Evolutionary conservation across 441 rosid species (phyloP).

Genomic region (Raphanus hybrid): DNA sequence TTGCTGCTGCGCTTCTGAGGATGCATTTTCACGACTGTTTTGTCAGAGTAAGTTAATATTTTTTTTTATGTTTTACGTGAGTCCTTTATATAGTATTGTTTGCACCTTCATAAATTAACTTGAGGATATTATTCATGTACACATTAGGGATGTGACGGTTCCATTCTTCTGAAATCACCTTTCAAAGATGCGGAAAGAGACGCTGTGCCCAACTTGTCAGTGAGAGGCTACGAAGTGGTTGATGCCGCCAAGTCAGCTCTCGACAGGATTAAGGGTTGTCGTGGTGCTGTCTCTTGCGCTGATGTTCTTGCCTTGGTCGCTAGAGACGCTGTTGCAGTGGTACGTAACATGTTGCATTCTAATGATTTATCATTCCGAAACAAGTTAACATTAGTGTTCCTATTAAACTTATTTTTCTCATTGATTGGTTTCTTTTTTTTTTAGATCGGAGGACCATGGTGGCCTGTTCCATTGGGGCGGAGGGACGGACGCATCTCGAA

Average conservation of each 20-base stretch:
- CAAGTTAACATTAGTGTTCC: too few relatives aligned
- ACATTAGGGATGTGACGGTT: slow-evolving; percentile 52
- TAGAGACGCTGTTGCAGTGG: slow-evolving; percentile 57
- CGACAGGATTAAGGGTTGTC: slow-evolving; percentile 56
- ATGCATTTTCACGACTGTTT: slow-evolving; percentile 77
- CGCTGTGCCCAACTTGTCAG: slow-evolving; percentile 46
- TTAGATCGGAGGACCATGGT: too few relatives aligned
- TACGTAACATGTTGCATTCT: slow-evolving; percentile 19
- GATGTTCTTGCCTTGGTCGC: slow-evolving; percentile 57
- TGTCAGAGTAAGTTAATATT: slow-evolving; percentile 51
- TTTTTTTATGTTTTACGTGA: too few relatives aligned
- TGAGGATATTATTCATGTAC: too few relatives aligned
- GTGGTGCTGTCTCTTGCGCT: slow-evolving; percentile 64
- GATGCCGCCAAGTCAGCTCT: slow-evolving; percentile 55
- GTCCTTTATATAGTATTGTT: too few relatives aligned
- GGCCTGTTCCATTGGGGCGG: too few relatives aligned
- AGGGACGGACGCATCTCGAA: too few relatives aligned
- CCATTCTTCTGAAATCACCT: slow-evolving; percentile 51
- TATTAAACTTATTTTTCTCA: too few relatives aligned
- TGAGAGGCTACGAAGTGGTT: slow-evolving; percentile 56
- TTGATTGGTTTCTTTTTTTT: too few relatives aligned
- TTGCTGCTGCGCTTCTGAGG: slow-evolving; percentile 60
- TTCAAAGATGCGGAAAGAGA: slow-evolving; percentile 53
- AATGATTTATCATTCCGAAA: too few relatives aligned
- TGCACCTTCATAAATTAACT: too few relatives aligned